Base-by-base conservation (phyloP, 202 grass and related monocot species). In the Zoysia matrella region DNA sequence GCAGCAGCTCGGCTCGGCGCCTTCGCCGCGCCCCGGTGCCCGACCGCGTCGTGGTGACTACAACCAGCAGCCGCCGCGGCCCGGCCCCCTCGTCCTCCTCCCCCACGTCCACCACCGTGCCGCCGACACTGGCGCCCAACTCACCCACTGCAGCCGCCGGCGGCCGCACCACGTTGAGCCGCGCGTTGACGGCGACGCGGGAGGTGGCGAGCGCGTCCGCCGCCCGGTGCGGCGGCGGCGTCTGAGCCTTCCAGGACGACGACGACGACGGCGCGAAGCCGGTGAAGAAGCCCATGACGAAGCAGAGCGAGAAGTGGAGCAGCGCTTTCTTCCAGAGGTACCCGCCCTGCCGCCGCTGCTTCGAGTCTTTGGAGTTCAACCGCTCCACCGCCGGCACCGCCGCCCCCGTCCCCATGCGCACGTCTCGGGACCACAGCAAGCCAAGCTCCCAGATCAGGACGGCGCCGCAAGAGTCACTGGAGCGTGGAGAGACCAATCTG, bases 311-410 rank as follows among this genome's bases (percentile, higher is more conserved):
- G 92, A 98, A 98, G 83, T 98, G 95, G 80, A 98, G 65, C 60
- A 98, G 77, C 57, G 95, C 95, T 52, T 88, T 90, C 95, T 95
- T 98, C 90, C 88, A 93, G 2, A 95, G 90, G 10, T 95, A 85
- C 11, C 86, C 75, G 36, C 78, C 85, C 30, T 36, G 30, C 69
- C 91, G 91, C 65, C 84, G 90, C 88, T 90, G 91, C 89, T 98
- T 98, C 48, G 92, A 36, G 30, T 36, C 30, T 36, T 36, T 36
- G 30, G 30, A 36, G 30, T 36, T 69, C 54, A 84, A 76, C 63
- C 91, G 30, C 30, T 36, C 65, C 67, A 79, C 43, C 65, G 10
- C 40, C 60, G 72, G 56, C 39, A 42, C 77, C 68, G 86, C 77
- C 65, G 43, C 60, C 16, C 70, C 85, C 52, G 87, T 92, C 80